Base-by-base conservation (phyloP, 2,329 filamentous ascomycete species). In the Fusarium oligoseptatum region DNA sequence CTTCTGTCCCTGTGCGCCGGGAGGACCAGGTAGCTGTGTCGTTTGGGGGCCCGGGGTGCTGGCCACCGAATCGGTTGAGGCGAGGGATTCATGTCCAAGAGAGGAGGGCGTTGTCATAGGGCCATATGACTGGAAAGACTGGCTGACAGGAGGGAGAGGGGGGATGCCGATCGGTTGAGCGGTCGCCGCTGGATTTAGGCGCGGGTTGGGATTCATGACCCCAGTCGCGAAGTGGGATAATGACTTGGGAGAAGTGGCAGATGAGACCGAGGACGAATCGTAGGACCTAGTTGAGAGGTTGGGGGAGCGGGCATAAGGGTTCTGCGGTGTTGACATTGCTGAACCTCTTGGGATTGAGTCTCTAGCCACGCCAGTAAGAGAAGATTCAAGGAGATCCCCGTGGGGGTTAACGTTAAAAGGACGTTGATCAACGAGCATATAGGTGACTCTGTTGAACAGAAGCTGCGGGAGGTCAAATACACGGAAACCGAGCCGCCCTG, bases 1-100 rank as follows among this genome's bases (percentile, higher is more conserved):
- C 83, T 98, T 98, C 82, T 97, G 95, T 36, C 93, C 90, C 76
- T 94, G 93, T 6, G 70, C 57, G 2, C 79, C 74, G 90, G 80
- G 75, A 82, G 77, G 87, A 88, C 81, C 81, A 20, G 78, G 73
- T 39, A 83, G 57, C n/a, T 84, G 82, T 17, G 81, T 72, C 56
- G 77, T 76, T 24, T 79, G 79, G 11, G 78, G 76, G 17, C 87
- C 87, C 32, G 89, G 89, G 17, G 88, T 90, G 79, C 87, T 88
- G 75, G 84, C 83, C 65, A 87, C 86, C 66, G 89, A 91, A 66
- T 90, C 89, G 73, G 85, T 87, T 22, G 89, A 90, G n/a, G 88
- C 85, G 61, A 91, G 81, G 43, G 90, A 91, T 39, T 92, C 90
- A 70, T 89, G 87, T n/a, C 89, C 87, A 81, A 89, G 85, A 57